Base-by-base conservation (phyloP, 225 moss, liverwort and hornwort genomes). In the Lunularia cruciata region DNA sequence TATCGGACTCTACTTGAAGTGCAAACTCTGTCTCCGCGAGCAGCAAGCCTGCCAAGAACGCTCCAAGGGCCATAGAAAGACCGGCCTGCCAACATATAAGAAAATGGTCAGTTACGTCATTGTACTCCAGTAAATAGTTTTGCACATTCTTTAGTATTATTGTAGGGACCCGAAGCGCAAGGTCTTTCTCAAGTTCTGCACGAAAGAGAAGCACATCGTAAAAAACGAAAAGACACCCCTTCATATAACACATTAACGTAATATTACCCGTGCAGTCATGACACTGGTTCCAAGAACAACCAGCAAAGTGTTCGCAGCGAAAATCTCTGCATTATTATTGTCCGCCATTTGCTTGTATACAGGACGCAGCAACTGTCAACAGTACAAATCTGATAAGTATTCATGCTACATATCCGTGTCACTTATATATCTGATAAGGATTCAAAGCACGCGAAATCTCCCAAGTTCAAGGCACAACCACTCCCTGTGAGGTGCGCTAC, bases 11-110 rank as follows among this genome's bases (percentile, higher is more conserved):
- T 74, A 93, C 93, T 87, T 93, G 93, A 54, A 93, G 75, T 34
- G 93, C 93, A 81, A 90, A 93, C 57, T 93, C 93, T 58, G 93
- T 93, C 70, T 93, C 93, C 34, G 93, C 90, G 30, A 93, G 78
- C 46, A 93, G 78, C 67, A 93, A 74, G n/a, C 93, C 93, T 76
- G 93, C 93, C 79, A 93, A 80, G 48, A 93, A 93, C 37, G 93
- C 93, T 83, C 93, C 93, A 23, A 93, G 84, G 33, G 93, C 93
- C 93, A 93, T 93, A n/a, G 96, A 98, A 67, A 98, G 86, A 16
- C 96, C 96, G 68, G 96, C 92, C 96, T 98, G 85, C 15, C 28
- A 43, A 23, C 48, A 42, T 23, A 16, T 12, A 43, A 57, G 9
- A 47, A 6, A 0, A n/a, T n/a, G n/a, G n/a, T n/a, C n/a, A n/a